Conservation (phyloP, 2,329 filamentous ascomycete species). For the Penicillium sclerotiorum region DNA sequence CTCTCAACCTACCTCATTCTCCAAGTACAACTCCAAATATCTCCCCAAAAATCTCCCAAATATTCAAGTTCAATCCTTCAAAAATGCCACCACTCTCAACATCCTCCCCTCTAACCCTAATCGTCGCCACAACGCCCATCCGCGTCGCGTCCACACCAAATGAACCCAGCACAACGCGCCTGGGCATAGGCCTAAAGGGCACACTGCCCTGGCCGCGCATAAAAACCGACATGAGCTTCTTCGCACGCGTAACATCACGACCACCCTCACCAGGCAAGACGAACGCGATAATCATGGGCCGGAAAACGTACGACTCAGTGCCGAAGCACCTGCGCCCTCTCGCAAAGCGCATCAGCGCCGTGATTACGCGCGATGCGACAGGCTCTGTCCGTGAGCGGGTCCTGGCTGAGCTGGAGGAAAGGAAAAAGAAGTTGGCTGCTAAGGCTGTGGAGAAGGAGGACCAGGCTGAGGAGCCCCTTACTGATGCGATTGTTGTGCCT, state of each 20-base stretch:
- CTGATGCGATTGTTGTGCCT: constrained; percentile 54
- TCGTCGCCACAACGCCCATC: constrained; percentile 80
- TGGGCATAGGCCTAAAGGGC: constrained; percentile 83
- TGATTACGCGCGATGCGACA: constrained; percentile 63
- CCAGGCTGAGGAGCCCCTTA: constrained; percentile 20
- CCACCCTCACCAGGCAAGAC: constrained; percentile 29
- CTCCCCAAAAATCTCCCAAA: background rate
- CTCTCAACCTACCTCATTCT: no score
- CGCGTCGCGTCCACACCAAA: constrained; percentile 43
- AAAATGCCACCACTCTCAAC: constrained; percentile 28
- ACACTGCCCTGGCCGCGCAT: constrained; percentile 86
- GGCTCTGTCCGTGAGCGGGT: constrained; percentile 36
- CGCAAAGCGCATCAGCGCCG: constrained; percentile 76
- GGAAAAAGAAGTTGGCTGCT: constrained; percentile 27
- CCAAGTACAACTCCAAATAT: background rate
- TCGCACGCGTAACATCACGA: constrained; percentile 83
- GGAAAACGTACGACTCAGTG: constrained; percentile 95
- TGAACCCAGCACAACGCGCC: constrained; percentile 67
- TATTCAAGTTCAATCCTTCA: background rate
- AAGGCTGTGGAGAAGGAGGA: constrained; percentile 16
- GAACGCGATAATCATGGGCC: constrained; percentile 93
- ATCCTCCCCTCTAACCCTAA: constrained; percentile 71
- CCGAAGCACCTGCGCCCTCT: constrained; percentile 78
- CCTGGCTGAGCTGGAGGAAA: constrained; percentile 37
- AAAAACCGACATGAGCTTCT: constrained; percentile 91